phyloP scores from a whole-genome alignment of 768 basidiomycete species.

The Lentinus brumalis region DNA sequence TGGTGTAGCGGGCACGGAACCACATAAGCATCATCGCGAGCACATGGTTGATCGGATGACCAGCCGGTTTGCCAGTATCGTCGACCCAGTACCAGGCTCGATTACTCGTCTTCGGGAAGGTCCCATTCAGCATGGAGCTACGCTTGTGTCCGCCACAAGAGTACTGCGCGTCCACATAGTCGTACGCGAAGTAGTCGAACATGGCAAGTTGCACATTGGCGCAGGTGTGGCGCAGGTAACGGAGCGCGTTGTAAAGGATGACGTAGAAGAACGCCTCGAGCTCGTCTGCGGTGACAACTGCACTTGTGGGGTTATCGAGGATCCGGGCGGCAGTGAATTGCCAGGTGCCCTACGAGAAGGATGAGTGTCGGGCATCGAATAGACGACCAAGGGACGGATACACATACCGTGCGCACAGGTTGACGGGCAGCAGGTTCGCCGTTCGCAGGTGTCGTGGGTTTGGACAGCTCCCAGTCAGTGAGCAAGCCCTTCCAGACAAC shows the following conservation, averaged over 20 bases:
- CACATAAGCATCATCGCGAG: background rate
- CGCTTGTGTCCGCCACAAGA: background rate
- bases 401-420: background rate
- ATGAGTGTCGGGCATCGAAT: background rate
- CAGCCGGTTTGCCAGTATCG: background rate
- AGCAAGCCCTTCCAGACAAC: constrained; percentile 2
- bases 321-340: background rate
- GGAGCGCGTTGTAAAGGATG: background rate
- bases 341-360: background rate
- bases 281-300: background rate
- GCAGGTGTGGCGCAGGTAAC: background rate
- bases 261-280: background rate
- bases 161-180: background rate
- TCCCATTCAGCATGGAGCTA: background rate
- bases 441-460: background rate
- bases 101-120: background rate
- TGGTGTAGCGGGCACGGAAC: background rate
- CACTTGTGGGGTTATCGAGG: background rate
- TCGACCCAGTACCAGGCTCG: background rate
- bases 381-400: background rate
- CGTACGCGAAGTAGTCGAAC: background rate
- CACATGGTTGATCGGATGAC: background rate
- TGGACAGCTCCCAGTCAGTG: constrained; percentile 9
- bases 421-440: background rate
- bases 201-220: background rate